A percentile compares a stretch with the other conserved stretches of the same genome.
Evolutionary conservation across 495 filamentous ascomycete genomes (phyloP).

Genomic region (Letharia columbiana): DNA sequence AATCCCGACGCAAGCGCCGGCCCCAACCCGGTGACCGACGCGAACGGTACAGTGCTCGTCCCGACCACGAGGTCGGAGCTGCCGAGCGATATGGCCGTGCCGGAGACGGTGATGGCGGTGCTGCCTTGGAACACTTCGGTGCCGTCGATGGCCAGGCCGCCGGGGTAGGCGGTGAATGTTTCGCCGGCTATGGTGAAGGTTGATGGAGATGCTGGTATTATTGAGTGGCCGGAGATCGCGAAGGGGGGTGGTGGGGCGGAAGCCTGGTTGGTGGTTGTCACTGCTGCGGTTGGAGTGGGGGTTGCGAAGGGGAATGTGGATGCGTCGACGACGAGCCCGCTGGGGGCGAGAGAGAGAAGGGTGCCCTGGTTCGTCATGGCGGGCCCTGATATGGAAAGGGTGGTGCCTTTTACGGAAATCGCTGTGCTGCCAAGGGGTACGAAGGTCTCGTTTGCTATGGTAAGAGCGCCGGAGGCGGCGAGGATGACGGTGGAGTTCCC

Average conservation of each 20-base stretch:
- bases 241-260: not conserved
- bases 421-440: too few relatives aligned
- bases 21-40: not conserved
- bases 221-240: not conserved
- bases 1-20: not conserved
- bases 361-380: too few relatives aligned
- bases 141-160: not conserved
- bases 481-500: too few relatives aligned
- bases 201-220: not conserved
- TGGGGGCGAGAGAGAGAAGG: too few relatives aligned
- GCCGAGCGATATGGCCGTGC: not conserved
- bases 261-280: not conserved
- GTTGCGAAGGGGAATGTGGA: not conserved
- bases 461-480: too few relatives aligned
- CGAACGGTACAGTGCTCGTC: not conserved
- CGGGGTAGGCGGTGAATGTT: not conserved
- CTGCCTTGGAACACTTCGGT: not conserved
- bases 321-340: not conserved
- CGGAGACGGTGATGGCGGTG: not conserved
- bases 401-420: too few relatives aligned
- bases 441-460: too few relatives aligned
- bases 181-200: not conserved
- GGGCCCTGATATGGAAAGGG: too few relatives aligned
- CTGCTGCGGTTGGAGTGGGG: not conserved
- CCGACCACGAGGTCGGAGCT: not conserved